A percentile compares a stretch with the other conserved stretches of the same genome.
phyloP scores from a whole-genome alignment of 345 rosid species.

The Moringa oleifera region DNA sequence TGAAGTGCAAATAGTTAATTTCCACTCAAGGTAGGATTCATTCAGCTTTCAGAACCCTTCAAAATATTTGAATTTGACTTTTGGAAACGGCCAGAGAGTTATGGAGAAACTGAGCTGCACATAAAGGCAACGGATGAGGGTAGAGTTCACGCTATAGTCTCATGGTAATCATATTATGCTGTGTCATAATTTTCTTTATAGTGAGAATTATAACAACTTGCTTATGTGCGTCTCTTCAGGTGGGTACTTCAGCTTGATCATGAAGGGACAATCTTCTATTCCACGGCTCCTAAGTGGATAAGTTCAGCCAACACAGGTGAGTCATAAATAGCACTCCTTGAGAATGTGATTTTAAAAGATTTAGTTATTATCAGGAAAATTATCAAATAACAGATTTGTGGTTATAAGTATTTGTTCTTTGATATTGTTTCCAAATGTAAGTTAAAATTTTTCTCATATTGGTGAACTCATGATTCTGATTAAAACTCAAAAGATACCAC shows the following conservation, averaged over 20 bases:
- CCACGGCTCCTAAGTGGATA: conserved; percentile 92
- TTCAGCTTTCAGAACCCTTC: conserved; percentile 93
- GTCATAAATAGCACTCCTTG: conserved; percentile 13
- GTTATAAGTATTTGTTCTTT: too few species aligned
- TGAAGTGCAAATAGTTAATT: conserved; percentile 21
- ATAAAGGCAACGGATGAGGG: conserved; percentile 58
- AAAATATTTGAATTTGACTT: conserved; percentile 87
- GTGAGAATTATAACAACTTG: background rate
- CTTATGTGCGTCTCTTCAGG: conserved; percentile 33
- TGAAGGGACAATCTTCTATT: conserved; percentile 76
- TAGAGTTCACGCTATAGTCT: conserved; percentile 68
- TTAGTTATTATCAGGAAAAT: too few species aligned
- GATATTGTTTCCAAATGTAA: too few species aligned
- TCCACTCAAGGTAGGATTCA: conserved; percentile 38
- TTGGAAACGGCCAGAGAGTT: conserved; percentile 81
- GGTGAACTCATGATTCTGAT: too few species aligned
- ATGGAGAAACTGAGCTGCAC: conserved; percentile 43
- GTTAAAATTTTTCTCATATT: too few species aligned
- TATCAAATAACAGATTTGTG: too few species aligned
- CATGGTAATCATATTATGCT: conserved; percentile 49
- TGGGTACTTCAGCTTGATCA: conserved; percentile 91
- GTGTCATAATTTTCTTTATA: background rate
- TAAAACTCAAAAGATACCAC: too few species aligned
- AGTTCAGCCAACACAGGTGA: conserved; percentile 42
- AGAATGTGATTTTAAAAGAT: too few species aligned